phyloP scores from a whole-genome alignment of 106 monocot genomes.

The Acorus gramineus region DNA sequence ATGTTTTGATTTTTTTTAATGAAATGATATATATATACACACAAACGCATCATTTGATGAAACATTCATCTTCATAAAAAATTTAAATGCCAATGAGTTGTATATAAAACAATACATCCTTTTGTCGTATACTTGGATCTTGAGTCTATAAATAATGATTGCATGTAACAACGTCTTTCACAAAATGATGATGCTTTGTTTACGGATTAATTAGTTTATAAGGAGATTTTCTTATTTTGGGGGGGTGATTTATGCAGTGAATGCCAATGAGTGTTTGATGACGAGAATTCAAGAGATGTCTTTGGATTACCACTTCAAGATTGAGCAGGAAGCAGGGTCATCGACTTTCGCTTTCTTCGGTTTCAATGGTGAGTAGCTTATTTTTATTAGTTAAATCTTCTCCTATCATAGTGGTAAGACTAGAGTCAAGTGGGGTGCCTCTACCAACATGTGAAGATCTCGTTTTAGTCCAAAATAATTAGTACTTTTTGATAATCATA shows the following conservation, averaged over 20 bases:
- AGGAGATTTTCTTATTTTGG: conserved; percentile 6
- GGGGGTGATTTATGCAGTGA: conserved; percentile 71
- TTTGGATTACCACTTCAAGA: conserved; percentile 69
- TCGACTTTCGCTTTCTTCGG: conserved; percentile 57
- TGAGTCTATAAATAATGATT: no score
- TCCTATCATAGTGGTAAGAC: not conserved
- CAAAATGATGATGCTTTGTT: no score
- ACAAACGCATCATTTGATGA: no score
- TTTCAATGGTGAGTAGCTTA: conserved; percentile 45
- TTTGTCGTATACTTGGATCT: no score
- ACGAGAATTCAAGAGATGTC: conserved; percentile 70
- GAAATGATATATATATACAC: no score
- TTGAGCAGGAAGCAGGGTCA: conserved; percentile 72
- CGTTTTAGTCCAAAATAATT: not conserved
- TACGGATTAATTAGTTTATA: no score
- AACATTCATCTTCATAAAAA: no score
- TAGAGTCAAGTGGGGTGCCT: not conserved
- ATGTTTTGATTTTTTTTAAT: no score
- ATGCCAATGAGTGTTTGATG: conserved; percentile 46
- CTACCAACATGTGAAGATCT: not conserved
- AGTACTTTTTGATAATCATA: not conserved
- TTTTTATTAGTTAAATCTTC: no score
- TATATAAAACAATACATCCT: no score
- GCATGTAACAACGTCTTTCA: no score
- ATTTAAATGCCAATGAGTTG: no score